Percentiles rank a stretch among this genome's conserved stretches.
Conservation (phyloP, 148 eudicot genomes). For the Arbutus unedo region DNA sequence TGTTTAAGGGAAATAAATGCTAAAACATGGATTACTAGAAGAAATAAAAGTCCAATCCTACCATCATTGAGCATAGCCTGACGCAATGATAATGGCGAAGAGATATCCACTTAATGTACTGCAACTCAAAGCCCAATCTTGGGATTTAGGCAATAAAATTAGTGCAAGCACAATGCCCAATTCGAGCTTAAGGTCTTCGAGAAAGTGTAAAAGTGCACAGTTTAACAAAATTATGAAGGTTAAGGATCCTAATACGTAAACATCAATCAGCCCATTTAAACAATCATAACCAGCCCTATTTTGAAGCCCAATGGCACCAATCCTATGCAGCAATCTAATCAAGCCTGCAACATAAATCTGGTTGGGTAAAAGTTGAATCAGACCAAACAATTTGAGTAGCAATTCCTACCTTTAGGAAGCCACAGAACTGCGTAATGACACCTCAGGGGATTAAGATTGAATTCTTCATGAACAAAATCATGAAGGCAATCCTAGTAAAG, state of each 20-base stretch:
- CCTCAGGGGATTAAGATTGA: neutral
- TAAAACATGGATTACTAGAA: neutral
- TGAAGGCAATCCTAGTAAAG: neutral
- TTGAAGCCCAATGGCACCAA: neutral
- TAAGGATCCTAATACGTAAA: neutral
- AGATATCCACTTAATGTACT: neutral
- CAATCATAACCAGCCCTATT: neutral
- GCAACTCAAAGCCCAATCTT: neutral
- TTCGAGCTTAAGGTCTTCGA: neutral
- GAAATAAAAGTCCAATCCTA: neutral
- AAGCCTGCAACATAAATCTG: neutral
- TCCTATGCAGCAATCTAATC: neutral
- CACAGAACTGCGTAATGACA: neutral
- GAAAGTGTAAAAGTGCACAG: neutral
- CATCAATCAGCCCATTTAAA: slow-evolving; percentile 13
- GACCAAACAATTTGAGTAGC: neutral
- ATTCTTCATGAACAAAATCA: neutral
- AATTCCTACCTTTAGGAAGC: neutral
- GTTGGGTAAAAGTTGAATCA: slow-evolving; percentile 2
- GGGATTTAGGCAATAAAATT: neutral
- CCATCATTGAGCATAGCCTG: neutral
- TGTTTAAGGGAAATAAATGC: neutral
- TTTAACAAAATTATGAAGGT: neutral
- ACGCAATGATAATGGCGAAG: neutral
- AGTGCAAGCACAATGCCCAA: neutral